Evolutionary conservation across 108 stramenopile genomes (phyloP).

Genomic region (Nannochloropsis gaditana): DNA sequence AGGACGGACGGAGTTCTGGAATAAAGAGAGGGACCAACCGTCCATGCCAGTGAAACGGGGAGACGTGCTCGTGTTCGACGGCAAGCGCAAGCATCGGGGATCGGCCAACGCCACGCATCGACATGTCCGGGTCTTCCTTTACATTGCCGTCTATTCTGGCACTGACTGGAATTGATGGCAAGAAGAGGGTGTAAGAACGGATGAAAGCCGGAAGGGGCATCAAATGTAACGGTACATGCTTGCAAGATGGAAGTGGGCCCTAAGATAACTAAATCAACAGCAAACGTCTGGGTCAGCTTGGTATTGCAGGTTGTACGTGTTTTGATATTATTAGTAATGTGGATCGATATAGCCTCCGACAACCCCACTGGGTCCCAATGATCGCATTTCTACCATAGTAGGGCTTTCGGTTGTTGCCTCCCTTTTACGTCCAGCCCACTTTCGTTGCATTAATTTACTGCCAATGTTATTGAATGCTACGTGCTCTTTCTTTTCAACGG

Average conservation of each 20-base stretch:
- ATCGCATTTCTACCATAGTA: background rate
- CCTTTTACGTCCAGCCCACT: background rate
- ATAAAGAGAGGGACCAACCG: background rate
- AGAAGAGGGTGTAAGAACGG: background rate
- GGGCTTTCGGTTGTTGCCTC: background rate
- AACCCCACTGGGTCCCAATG: background rate
- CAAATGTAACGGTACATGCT: background rate
- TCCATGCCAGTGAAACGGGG: background rate
- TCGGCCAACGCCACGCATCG: background rate
- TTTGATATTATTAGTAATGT: background rate
- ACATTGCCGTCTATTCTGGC: background rate
- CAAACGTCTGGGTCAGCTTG: too few relatives aligned
- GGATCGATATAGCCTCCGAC: background rate
- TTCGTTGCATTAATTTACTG: background rate
- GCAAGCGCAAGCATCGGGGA: background rate
- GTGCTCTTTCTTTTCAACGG: conserved; percentile 2
- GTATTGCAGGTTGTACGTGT: too few relatives aligned
- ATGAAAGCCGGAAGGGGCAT: background rate
- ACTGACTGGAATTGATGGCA: background rate
- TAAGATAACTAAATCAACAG: background rate
- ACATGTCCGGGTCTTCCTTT: background rate
- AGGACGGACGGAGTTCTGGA: background rate
- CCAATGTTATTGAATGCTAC: background rate
- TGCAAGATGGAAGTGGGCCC: background rate
- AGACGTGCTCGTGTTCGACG: conserved; percentile 3